phyloP scores from a whole-genome alignment of 495 filamentous ascomycete genomes.

The Xylaria telfairii region DNA sequence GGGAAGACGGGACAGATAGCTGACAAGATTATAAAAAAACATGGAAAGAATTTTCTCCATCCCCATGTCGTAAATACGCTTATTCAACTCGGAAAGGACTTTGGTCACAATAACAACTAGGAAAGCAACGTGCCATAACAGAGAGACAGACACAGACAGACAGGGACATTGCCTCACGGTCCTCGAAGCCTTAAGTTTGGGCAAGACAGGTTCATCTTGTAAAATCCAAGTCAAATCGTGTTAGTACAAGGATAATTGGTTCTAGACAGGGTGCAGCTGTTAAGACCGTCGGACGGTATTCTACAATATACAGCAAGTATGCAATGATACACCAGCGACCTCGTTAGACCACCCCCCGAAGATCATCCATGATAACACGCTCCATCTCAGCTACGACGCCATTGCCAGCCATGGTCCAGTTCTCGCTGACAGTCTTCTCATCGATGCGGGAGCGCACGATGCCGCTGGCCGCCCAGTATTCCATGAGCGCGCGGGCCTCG shows the following conservation, averaged over 20 bases:
- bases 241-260: background rate
- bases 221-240: background rate
- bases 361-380: conserved; percentile 56
- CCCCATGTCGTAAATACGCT: background rate
- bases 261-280: background rate
- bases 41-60: background rate
- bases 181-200: background rate
- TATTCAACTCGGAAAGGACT: background rate
- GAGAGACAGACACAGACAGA: background rate
- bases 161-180: background rate
- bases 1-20: conserved; percentile 1
- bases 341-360: conserved; percentile 10
- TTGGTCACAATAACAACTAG: background rate
- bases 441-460: conserved; percentile 72
- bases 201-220: background rate
- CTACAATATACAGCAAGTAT: conserved; percentile 25
- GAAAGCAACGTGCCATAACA: background rate
- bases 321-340: conserved; percentile 9
- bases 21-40: background rate
- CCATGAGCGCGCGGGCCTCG: conserved; percentile 82
- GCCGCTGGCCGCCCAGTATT: conserved; percentile 92
- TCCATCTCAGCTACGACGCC: conserved; percentile 88
- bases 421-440: conserved; percentile 77
- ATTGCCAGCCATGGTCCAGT: conserved; percentile 80
- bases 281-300: conserved; percentile 16